Conservation (phyloP, 2,329 filamentous ascomycete genomes). For the Cladosporium sp. region DNA sequence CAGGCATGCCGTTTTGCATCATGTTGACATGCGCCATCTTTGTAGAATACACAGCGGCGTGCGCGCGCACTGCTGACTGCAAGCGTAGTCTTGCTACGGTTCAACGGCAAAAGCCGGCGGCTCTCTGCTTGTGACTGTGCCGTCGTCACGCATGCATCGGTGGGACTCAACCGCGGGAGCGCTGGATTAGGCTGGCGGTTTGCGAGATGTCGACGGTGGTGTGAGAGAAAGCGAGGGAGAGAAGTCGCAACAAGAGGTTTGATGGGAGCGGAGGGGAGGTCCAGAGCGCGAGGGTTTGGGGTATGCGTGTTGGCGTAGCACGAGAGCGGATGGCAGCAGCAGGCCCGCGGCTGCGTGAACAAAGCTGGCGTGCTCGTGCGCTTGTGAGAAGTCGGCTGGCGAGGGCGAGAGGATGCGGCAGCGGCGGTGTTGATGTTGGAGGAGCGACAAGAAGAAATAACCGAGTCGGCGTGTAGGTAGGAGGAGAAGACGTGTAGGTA, state of each 20-base stretch:
- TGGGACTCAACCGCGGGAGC: neutral
- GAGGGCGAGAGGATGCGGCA: neutral
- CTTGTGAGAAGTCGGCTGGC: neutral
- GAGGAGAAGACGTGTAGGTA: neutral
- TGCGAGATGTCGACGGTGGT: neutral
- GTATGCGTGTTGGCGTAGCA: conserved; percentile 4
- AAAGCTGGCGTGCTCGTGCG: conserved; percentile 18
- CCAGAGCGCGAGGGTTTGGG: neutral
- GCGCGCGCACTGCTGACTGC: neutral
- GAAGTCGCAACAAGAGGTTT: neutral
- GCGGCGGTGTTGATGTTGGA: neutral
- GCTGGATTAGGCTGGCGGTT: neutral
- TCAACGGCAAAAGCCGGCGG: conserved; percentile 4
- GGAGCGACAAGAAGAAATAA: neutral
- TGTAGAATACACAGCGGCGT: neutral
- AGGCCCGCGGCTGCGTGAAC: conserved; percentile 13
- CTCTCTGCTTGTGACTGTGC: neutral
- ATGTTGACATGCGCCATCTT: conserved; percentile 21
- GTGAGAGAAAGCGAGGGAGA: neutral
- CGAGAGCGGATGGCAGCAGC: conserved; percentile 16
- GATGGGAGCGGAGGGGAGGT: neutral
- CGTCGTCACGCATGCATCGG: conserved; percentile 17
- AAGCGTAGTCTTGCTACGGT: neutral
- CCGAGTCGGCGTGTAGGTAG: neutral
- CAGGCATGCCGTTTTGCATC: conserved; percentile 23